Evolutionary conservation across 768 basidiomycete species (phyloP).

Genomic region (Phanerochaete sordida): DNA sequence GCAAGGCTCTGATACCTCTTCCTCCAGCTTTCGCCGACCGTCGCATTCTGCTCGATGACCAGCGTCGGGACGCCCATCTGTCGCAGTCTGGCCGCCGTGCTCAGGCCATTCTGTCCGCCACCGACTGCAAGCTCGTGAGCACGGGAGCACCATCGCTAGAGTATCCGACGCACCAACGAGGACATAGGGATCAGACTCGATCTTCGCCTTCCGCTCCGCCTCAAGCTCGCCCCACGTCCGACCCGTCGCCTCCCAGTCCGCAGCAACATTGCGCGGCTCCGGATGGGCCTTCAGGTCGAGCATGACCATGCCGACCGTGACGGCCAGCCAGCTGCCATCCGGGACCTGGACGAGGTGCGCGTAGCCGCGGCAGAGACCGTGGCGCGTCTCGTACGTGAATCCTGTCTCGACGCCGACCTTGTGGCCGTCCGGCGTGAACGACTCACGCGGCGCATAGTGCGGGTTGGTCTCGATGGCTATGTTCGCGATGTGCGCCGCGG

Average conservation of each 20-base stretch:
- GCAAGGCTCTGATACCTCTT: constrained; percentile 39
- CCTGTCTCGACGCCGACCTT: constrained; percentile 29
- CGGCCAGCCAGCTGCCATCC: constrained; percentile 31
- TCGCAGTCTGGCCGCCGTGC: constrained; percentile 38
- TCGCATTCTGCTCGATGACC: constrained; percentile 31
- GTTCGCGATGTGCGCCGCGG: constrained; percentile 5
- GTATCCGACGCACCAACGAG: constrained; percentile 29
- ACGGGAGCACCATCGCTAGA: not conserved
- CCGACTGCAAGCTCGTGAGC: constrained; percentile 30
- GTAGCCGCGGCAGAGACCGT: constrained; percentile 31
- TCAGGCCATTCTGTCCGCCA: constrained; percentile 40
- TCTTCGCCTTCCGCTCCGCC: constrained; percentile 33
- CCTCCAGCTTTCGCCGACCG: constrained; percentile 43
- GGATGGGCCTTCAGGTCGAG: constrained; percentile 33
- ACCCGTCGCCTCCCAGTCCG: constrained; percentile 34
- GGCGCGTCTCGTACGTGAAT: constrained; percentile 34
- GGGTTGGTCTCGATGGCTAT: constrained; percentile 25
- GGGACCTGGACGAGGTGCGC: constrained; percentile 28
- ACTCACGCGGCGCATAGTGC: constrained; percentile 13
- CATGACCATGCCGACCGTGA: constrained; percentile 31
- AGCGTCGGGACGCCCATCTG: constrained; percentile 36
- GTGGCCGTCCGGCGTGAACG: constrained; percentile 14
- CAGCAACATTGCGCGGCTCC: constrained; percentile 26
- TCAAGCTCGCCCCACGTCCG: constrained; percentile 40
- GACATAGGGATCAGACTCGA: constrained; percentile 46